A percentile compares a stretch with the other conserved stretches of the same genome.
These are phyloP conservation scores for Colletotrichum cereale DNA, from an alignment of 2,329 filamentous ascomycete genomes.

Conservation along the genomic window DNA sequence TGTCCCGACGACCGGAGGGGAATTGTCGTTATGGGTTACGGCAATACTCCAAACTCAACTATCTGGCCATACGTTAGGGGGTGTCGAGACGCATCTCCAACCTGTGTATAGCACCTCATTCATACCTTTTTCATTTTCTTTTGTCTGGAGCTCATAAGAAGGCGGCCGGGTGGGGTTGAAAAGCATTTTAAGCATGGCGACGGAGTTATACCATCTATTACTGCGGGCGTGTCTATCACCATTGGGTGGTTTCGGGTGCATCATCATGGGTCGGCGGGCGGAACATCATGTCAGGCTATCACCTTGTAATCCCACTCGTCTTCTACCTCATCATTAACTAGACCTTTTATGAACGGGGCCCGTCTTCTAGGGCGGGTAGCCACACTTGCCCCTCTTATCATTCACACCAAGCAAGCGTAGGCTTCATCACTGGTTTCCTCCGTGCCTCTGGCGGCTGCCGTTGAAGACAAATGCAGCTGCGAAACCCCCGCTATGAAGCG, in stretches of 20 bases:
- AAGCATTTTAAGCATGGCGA: constrained; percentile 36
- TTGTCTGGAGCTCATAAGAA: constrained; percentile 2
- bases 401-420: not conserved
- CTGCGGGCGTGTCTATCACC: constrained; percentile 3
- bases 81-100: constrained; percentile 24
- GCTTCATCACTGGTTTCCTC: not conserved
- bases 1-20: constrained; percentile 13
- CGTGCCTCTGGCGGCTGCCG: not conserved
- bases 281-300: constrained; percentile 5
- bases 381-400: not conserved
- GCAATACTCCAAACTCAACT: constrained; percentile 41
- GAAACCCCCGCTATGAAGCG: not conserved
- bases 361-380: not conserved
- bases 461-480: not conserved
- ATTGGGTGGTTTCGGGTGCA: constrained; percentile 22
- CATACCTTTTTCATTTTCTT: constrained; percentile 1
- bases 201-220: constrained; percentile 31
- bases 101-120: constrained; percentile 24
- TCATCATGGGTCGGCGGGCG: constrained; percentile 26
- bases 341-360: not conserved
- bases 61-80: constrained; percentile 50
- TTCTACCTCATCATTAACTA: constrained; percentile 23
- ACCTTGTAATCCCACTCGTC: constrained; percentile 26
- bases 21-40: constrained; percentile 13
- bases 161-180: constrained; percentile 2